phyloP scores from a whole-genome alignment of 1,284 basidiomycete genomes.

The Leccinum griseonigrum region DNA sequence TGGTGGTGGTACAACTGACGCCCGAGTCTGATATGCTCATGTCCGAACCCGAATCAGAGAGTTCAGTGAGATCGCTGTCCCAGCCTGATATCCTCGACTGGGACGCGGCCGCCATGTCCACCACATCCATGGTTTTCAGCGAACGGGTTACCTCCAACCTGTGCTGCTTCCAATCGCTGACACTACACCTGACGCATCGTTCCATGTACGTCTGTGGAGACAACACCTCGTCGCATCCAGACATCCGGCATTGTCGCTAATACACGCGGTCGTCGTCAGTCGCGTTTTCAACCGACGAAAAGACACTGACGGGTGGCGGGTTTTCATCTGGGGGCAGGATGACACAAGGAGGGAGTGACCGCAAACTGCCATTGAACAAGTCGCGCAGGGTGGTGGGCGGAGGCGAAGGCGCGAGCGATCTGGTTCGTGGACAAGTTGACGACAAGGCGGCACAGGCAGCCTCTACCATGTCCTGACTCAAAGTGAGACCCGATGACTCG shows the following conservation, averaged over 20 bases:
- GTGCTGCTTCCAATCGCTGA: constrained; percentile 20
- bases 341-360: constrained; percentile 2
- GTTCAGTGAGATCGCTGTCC: constrained; percentile 33
- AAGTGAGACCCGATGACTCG: neutral
- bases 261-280: neutral
- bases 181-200: constrained; percentile 21
- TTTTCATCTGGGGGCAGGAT: neutral
- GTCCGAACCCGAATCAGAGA: constrained; percentile 14
- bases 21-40: neutral
- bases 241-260: constrained; percentile 18
- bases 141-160: neutral
- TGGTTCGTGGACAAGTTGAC: neutral
- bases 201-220: constrained; percentile 6
- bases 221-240: constrained; percentile 16
- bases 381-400: neutral
- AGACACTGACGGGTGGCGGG: neutral
- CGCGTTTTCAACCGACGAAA: neutral
- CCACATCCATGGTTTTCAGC: neutral
- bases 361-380: constrained; percentile 1
- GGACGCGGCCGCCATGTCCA: neutral
- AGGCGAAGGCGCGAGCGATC: no score
- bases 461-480: constrained; percentile 3
- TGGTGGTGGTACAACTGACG: neutral
- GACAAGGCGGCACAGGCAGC: neutral
- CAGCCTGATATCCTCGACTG: constrained; percentile 18